These are phyloP conservation scores for Nicotiana tabacum DNA, from an alignment of 257 asterid species.

Conservation along the genomic window DNA sequence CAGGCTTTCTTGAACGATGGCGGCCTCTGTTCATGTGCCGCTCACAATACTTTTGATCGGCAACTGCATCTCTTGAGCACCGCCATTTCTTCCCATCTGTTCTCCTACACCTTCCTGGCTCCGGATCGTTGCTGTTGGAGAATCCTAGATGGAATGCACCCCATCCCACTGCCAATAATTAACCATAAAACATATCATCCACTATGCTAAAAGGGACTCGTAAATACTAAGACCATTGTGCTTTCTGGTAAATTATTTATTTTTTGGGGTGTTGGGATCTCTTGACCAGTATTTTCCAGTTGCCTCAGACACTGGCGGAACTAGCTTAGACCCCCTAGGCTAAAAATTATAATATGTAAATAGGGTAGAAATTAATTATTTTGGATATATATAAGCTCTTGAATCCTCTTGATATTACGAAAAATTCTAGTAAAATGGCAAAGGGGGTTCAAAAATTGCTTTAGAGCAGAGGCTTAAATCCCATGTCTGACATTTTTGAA, in stretches of 20 bases:
- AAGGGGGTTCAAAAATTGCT: no score
- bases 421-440: no score
- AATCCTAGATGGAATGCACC: slow-evolving; percentile 77
- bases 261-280: background rate
- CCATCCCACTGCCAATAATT: slow-evolving; percentile 69
- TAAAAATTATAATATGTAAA: no score
- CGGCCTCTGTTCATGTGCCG: slow-evolving; percentile 99
- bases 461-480: no score
- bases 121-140: slow-evolving; percentile 68
- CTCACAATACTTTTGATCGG: slow-evolving; percentile 91
- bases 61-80: slow-evolving; percentile 91
- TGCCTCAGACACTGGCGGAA: no score
- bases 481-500: no score
- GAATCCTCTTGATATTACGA: no score
- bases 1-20: slow-evolving; percentile 99
- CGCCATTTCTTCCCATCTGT: slow-evolving; percentile 99
- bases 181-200: background rate
- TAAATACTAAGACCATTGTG: background rate
- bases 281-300: background rate
- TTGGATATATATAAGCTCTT: no score
- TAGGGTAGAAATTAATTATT: no score
- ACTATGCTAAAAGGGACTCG: background rate
- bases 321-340: no score
- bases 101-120: slow-evolving; percentile 96
- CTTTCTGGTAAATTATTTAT: background rate